Evolutionary conservation across 768 basidiomycete species (phyloP), one percentile per base, ranked within the genome.

Genomic region (Cystobasidium ongulense): DNA sequence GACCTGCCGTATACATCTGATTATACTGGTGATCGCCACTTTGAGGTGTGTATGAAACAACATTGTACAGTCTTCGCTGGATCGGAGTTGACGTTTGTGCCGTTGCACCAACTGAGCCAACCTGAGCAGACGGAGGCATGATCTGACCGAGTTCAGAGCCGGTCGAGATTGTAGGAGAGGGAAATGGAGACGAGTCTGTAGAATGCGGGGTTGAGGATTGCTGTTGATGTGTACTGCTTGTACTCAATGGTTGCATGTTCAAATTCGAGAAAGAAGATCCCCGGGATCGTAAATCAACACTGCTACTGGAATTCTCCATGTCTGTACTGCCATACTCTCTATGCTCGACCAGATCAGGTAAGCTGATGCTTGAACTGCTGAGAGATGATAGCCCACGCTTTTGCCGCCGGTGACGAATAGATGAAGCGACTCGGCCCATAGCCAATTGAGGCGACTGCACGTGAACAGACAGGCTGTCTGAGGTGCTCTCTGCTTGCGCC

Each of bases 291-390:
- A 38, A 13, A 36, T 64, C 63, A 7, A 23, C 35, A 38, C 27
- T 36, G 35, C 50, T 38, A 59, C 52, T 35, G 21, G 29, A 17
- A 7, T 59, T 38, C 27, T 18, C 38, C 68, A 59, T 59, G 21
- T 59, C 29, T 35, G 21, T 27, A 23, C 33, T 59, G 5, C 27
- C 23, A 29, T 31, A 17, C 35, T 36, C 68, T 27, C 36, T 27
- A 27, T 71, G 46, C 39, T 71, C 68, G 23, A 27, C 68, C 11
- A 71, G 68, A 29, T 38, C 53, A 18, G 68, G 68, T 15, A 71
- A 38, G 54, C 68, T 71, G 29, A 54, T 29, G 15, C 21, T 46
- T 10, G 68, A 71, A 38, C 54, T 71, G 29, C 65, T 67, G 43
- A 67, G 41, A 3, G 65, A 67, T 17, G 57, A 59, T 35, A 59